Evolutionary conservation across 768 basidiomycete genomes (phyloP), one percentile per base, ranked within the genome.

Genomic region (Russula sp.): DNA sequence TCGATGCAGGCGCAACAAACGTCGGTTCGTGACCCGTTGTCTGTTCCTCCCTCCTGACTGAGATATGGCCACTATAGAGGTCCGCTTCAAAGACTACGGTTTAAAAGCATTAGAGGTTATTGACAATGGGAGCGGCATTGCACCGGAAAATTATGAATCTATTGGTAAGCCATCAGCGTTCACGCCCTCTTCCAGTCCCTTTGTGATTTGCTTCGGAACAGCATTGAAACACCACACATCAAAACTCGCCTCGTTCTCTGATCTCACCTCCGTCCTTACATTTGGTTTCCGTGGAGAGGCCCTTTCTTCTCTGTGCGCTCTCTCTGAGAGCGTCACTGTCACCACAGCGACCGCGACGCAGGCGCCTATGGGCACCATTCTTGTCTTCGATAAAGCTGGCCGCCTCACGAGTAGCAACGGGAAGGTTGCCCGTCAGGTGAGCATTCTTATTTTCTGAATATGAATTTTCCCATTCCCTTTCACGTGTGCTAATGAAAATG

Each of bases 241-340:
- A 7, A 99, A 99, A 74, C 79, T 99, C 0, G 75, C 84, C 3
- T 82, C 85, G 0, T 93, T 88, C 71, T 76, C 83, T 4, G 91
- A 94, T 72, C 82, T 98, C 3, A 77, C 83, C 2, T 76, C 80
- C 0, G 84, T 98, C 11, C 76, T 77, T 6, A 93, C 94, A 0
- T 97, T 98, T 73, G 96, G 96, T 0, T 99, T 98, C 72, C 84
- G 97, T 42, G 97, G 97, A 18, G 97, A 99, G 76, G 97, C 97
- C 0, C 79, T 99, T 0, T 93, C 94, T 8, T 94, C 96, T 3
- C 80, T 99, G 0, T 99, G 95, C 71, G 92, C 92, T 1, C 76
- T 97, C 0, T 83, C 86, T 56, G 87, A 90, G 59, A 75, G 78
- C 3, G 82, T 98, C 13, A 79, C 77, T 0, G 79, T 98, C 54